Evolutionary conservation across 208 protist species (phyloP).

Genomic region (Wallacemonas sp.): DNA sequence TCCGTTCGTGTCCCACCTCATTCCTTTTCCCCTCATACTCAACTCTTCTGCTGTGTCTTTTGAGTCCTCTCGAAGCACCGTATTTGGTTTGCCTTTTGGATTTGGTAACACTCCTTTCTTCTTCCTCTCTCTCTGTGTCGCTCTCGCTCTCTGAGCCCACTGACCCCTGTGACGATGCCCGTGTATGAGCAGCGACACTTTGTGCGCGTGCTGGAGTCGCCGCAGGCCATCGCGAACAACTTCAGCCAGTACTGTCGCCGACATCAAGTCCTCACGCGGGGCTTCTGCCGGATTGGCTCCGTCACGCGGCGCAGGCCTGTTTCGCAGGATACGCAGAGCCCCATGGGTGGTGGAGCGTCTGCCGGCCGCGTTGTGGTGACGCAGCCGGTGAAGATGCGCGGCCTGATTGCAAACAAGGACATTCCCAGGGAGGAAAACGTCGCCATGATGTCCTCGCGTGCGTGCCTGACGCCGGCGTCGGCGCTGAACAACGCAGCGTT

Average conservation of each 20-base stretch:
- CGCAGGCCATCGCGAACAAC: slow-evolving; percentile 39
- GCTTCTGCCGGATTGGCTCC: slow-evolving; percentile 63
- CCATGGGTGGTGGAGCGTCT: neutral
- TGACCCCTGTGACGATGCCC: slow-evolving; percentile 46
- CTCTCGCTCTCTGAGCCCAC: too few species aligned
- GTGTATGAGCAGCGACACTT: slow-evolving; percentile 68
- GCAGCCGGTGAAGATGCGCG: slow-evolving; percentile 37
- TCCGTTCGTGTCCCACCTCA: too few species aligned
- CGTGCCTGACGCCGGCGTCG: slow-evolving; percentile 57
- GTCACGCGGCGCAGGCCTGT: slow-evolving; percentile 21
- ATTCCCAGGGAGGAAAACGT: slow-evolving; percentile 77
- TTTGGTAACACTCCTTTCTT: too few species aligned
- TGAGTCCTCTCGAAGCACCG: too few species aligned
- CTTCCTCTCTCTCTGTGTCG: too few species aligned
- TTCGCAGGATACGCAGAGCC: slow-evolving; percentile 11
- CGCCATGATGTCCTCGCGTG: slow-evolving; percentile 65
- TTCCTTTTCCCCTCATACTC: too few species aligned
- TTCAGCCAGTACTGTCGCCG: slow-evolving; percentile 70
- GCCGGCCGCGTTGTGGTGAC: slow-evolving; percentile 1
- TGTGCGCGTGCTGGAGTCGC: slow-evolving; percentile 54
- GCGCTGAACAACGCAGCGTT: slow-evolving; percentile 51
- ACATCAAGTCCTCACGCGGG: slow-evolving; percentile 62
- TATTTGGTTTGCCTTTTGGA: too few species aligned
- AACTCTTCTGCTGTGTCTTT: too few species aligned
- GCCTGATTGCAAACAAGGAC: slow-evolving; percentile 77